These are phyloP conservation scores for Globisporangium acanthophoron DNA, from an alignment of 352 stramenopile species.

Conservation along the genomic window DNA sequence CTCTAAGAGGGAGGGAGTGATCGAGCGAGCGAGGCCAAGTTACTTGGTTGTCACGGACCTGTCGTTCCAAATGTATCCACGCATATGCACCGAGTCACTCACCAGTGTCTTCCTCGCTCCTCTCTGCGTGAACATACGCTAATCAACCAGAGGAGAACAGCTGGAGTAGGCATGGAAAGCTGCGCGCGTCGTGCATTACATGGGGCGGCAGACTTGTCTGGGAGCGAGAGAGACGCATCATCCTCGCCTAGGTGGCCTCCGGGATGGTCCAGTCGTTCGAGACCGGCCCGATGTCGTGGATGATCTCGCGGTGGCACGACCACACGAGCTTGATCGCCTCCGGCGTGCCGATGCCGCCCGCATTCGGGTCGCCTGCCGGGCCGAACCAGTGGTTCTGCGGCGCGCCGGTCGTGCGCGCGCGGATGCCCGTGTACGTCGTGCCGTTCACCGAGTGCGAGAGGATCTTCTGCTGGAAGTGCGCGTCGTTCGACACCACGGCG, in stretches of 20 bases:
- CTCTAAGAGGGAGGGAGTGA: conserved; percentile 29
- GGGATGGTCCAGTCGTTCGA: conserved; percentile 73
- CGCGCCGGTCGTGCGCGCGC: conserved; percentile 93
- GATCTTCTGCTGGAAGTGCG: conserved; percentile 91
- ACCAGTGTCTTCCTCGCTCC: no score
- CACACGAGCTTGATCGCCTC: conserved; percentile 98
- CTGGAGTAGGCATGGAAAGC: no score
- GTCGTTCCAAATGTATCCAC: background rate
- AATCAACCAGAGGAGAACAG: no score
- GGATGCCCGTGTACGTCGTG: conserved; percentile 96
- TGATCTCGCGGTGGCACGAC: conserved; percentile 98
- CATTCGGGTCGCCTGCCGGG: conserved; percentile 93
- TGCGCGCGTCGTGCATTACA: no score
- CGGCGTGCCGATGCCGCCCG: conserved; percentile 96
- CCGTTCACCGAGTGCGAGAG: conserved; percentile 98
- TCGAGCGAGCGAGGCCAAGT: background rate
- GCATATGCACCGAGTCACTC: background rate
- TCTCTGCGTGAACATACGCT: background rate
- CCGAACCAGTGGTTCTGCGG: conserved; percentile 96
- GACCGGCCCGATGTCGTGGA: conserved; percentile 88
- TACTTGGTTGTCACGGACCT: no score
- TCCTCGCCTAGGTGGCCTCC: conserved; percentile 58
- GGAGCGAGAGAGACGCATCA: background rate
- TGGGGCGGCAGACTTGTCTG: background rate
- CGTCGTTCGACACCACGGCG: conserved; percentile 97